Base-by-base conservation (phyloP, 2,329 filamentous ascomycete species). In the Fonsecaea nubica region DNA sequence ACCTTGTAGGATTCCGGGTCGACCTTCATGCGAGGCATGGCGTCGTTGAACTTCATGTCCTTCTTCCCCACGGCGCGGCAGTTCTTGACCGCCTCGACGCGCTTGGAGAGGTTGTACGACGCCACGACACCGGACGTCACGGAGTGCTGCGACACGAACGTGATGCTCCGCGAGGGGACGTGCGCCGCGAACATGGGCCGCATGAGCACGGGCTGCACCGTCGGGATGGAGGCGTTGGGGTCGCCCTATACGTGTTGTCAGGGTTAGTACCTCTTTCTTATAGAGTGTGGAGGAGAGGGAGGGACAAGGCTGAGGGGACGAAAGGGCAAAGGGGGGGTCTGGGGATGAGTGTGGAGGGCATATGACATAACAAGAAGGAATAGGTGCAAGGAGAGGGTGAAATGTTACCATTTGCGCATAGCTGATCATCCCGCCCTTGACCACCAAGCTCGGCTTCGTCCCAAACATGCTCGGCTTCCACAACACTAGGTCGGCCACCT, bases 1-100 rank as follows among this genome's bases (percentile, higher is more conserved):
- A 97, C 93, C 15, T 83, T 81, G 81, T 97, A 98, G 74, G 86
- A 89, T 84, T 98, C 94, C 4, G 94, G 91, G 77, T 98, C 93
- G 67, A 98, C 93, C 74, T 83, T 88, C 92, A 98, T 97, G 80
- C 85, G 87, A 13, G 94, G 94, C 87, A 88, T 92, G 62, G 80
- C 80, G 75, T 92, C 88, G 77, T 97, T 97, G 78, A 88, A 93
- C 75, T 92, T 93, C 93, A 97, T 97, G 78, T 97, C 91, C 73
- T 80, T 84, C 84, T 97, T 97, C 52, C 89, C 84, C 53, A 97
- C 85, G 36, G 78, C 85, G 66, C 93, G 84, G 77, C 93, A 96
- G 63, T 86, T 86, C 75, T 85, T 89, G 57, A 97, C 92, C 3
- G 92, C 82, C 80, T 95, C 92, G 70, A 97, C 81, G 55, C 92